Evolutionary conservation across 1,284 basidiomycete species (phyloP), one percentile per base, ranked within the genome.

Genomic region (Sanguinoderma infundibulare): DNA sequence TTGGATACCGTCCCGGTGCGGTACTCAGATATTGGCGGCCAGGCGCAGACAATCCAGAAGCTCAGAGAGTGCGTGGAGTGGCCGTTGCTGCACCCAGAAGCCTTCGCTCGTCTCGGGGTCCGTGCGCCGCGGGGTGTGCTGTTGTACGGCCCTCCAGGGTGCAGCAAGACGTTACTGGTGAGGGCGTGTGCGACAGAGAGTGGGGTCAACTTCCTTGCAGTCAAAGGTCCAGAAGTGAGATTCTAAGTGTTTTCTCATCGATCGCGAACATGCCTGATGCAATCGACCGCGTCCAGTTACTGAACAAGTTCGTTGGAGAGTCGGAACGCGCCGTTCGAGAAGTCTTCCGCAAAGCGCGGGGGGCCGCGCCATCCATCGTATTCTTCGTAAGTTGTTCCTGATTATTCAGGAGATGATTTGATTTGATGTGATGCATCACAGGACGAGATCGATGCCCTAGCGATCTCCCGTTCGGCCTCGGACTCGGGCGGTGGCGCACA

Each of bases 371-470:
- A 0, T 95, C 94, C 1, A 97, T 99, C 68, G 83, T 99, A 53
- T 98, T 99, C 77, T 97, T 99, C 72, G 95, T 97, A 65, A 67
- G 92, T 78, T 20, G 5, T 24, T 58, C 55, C 24, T 53, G 49
- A 15, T 28, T 12, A 30, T 42, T 10, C 15, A 4, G 17, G 22
- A n/a, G n/a, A 4, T 12, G 30, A 17, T 46, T 34, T 17, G 22
- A 5, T 14, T 17, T 22, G 9, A 17, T 30, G 5, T 1, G 7
- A 0, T 10, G 2, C 4, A 1, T 0, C 35, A 1, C 70, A 98
- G 96, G 98, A 99, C 73, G 98, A 99, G 76, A 95, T 99, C 53
- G 98, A 99, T 72, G 96, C 96, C 0, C 83, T 99, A 1, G 96
- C 94, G 0, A 86, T 88, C 0, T 89, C 93, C 0, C 86, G 98